Conservation (phyloP, 371 early-diverging fungal species). For the Zopfochytrium polystomum region DNA sequence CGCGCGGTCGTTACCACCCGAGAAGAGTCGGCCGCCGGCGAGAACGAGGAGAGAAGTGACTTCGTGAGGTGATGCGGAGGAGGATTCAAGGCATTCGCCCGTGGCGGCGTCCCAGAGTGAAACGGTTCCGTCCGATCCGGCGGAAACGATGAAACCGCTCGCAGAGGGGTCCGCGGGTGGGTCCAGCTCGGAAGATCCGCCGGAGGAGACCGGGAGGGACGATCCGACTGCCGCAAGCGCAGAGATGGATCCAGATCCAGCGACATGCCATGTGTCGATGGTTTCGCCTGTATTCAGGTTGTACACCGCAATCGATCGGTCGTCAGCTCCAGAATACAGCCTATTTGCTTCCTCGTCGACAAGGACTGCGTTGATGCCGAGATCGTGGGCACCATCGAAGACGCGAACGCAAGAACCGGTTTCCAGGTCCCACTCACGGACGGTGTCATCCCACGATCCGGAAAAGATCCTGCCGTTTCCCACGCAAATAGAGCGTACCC, state of each 20-base stretch:
- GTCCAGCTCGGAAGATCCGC: constrained; percentile 1
- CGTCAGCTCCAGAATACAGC: constrained; percentile 32
- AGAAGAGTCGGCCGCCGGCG: constrained; percentile 15
- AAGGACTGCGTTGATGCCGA: constrained; percentile 30
- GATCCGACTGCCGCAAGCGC: constrained; percentile 80
- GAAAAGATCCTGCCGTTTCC: constrained; percentile 58
- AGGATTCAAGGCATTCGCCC: constrained; percentile 46
- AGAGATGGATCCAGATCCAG: constrained; percentile 22
- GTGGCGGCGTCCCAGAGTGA: constrained; percentile 25
- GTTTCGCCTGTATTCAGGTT: constrained; percentile 19
- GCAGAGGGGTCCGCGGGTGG: neutral
- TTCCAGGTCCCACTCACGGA: constrained; percentile 79
- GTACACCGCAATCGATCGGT: constrained; percentile 27
- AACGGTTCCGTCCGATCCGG: constrained; percentile 21
- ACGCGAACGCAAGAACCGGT: constrained; percentile 60
- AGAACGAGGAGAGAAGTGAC: constrained; percentile 21
- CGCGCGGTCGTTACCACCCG: constrained; percentile 29
- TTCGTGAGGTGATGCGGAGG: constrained; percentile 23
- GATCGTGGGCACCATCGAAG: constrained; percentile 26
- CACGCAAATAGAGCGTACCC: constrained; percentile 52
- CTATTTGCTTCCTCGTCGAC: constrained; percentile 19
- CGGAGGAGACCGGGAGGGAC: constrained; percentile 59
- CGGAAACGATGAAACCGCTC: constrained; percentile 10
- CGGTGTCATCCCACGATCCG: constrained; percentile 86
- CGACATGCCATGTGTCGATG: constrained; percentile 44